Base-by-base conservation (phyloP, 2,329 filamentous ascomycete genomes). In the Ceratocystis colombiana region DNA sequence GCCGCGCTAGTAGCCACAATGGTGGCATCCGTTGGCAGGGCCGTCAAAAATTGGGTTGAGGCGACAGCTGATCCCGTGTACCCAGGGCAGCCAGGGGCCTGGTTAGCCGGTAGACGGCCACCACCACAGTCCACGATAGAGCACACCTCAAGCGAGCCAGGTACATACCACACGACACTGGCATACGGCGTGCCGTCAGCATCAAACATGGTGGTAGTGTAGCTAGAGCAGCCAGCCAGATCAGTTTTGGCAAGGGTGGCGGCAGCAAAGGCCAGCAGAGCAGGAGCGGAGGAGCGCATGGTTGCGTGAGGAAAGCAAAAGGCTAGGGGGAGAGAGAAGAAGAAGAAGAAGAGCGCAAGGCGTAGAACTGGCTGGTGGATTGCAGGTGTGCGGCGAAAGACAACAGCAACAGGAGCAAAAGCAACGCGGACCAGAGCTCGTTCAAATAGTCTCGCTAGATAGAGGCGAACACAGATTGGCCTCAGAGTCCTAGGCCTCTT, bases 101-200 rank as follows among this genome's bases (percentile, higher is more conserved):
- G 80, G 77, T 84, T 87, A 68, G 84, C 81, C 2, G 85, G 83
- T 7, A 84, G 86, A 59, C 81, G 79, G 66, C 85, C 86, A 69
- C 86, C 86, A 67, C 86, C 85, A 74, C 86, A 88, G 79, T 88
- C 85, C 70, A 85, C 78, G 68, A 83, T 72, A 10, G 77, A 77
- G 79, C 86, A 88, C 72, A 88, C 77, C 76, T 88, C 84, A 72
- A 84, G 84, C 20, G 80, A 83, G 70, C 75, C 83, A 1, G 84
- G 84, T 64, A 86, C 80, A 73, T 83, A 87, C 78, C 79, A 88
- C 71, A 84, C 74, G 61, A 79, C 68, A 66, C 77, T 80, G 55
- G 78, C 77, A 70, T 79, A 80, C 68, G 74, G 72, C 65, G 66
- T 55, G 57, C 71, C 69, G 68, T 73, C 71, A 66, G 73, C 70